These are phyloP conservation scores for Boletus tomentosulus DNA, from an alignment of 768 basidiomycete genomes.

Conservation along the genomic window DNA sequence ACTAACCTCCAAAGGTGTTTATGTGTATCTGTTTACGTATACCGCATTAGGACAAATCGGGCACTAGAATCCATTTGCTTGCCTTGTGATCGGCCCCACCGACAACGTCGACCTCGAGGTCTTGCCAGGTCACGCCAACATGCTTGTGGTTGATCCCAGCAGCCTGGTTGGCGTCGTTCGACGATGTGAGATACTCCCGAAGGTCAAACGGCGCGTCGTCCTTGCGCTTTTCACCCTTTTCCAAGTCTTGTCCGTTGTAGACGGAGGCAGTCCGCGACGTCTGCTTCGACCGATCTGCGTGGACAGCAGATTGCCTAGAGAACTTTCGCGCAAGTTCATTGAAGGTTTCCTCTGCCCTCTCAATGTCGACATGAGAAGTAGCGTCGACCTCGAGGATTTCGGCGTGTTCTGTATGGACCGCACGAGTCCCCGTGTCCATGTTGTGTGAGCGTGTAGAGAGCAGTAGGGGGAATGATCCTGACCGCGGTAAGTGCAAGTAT, in stretches of 20 bases:
- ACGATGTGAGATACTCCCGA: slow-evolving; percentile 61
- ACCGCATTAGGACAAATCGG: background rate
- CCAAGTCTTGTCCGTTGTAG: slow-evolving; percentile 31
- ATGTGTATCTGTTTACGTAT: slow-evolving; percentile 41
- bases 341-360: slow-evolving; percentile 49
- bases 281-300: slow-evolving; percentile 10
- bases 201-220: slow-evolving; percentile 49
- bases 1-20: slow-evolving; percentile 55
- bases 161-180: slow-evolving; percentile 59
- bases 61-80: slow-evolving; percentile 1
- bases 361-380: slow-evolving; percentile 44
- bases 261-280: slow-evolving; percentile 24
- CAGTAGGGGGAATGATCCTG: background rate
- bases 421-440: slow-evolving; percentile 8
- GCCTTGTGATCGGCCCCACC: slow-evolving; percentile 59
- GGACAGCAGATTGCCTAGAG: slow-evolving; percentile 10
- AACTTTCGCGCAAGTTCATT: slow-evolving; percentile 47
- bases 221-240: slow-evolving; percentile 37
- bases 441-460: background rate
- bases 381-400: slow-evolving; percentile 21
- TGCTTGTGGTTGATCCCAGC: slow-evolving; percentile 72
- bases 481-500: slow-evolving; percentile 1
- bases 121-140: slow-evolving; percentile 72
- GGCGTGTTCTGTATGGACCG: slow-evolving; percentile 8
- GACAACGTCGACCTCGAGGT: slow-evolving; percentile 57